These are phyloP conservation scores for Russula griseocarnosa DNA, from an alignment of 768 basidiomycete genomes.

Conservation along the genomic window DNA sequence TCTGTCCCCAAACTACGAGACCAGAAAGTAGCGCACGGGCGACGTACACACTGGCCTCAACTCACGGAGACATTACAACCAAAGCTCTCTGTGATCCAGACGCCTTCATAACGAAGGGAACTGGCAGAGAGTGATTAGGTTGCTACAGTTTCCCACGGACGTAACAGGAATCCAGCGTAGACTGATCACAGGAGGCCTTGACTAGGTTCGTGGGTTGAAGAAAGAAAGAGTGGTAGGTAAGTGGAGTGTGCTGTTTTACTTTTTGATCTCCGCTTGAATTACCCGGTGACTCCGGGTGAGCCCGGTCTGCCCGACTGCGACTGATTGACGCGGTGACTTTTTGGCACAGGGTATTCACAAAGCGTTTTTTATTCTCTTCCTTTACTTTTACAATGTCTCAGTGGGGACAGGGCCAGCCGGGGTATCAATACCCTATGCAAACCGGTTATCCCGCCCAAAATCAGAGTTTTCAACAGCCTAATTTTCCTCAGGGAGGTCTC, in stretches of 20 bases:
- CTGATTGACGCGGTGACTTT: not conserved
- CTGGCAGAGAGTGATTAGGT: conserved; percentile 42
- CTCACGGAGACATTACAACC: conserved; percentile 54
- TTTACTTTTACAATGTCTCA: conserved; percentile 56
- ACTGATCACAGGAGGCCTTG: conserved; percentile 51
- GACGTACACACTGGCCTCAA: conserved; percentile 44
- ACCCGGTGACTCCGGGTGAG: no score
- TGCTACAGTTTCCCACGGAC: conserved; percentile 60
- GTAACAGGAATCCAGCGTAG: conserved; percentile 62
- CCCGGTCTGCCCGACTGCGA: no score
- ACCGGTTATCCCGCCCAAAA: conserved; percentile 59
- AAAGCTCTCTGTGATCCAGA: conserved; percentile 44
- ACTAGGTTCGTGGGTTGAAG: conserved; percentile 52
- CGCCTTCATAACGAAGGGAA: conserved; percentile 53
- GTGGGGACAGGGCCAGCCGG: conserved; percentile 65
- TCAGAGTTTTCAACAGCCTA: conserved; percentile 39
- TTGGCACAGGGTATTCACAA: not conserved
- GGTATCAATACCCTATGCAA: conserved; percentile 70
- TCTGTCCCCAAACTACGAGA: conserved; percentile 69
- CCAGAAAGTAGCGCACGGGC: conserved; percentile 33
- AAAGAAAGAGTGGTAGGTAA: not conserved
- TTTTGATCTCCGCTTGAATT: conserved; percentile 22
- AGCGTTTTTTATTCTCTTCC: not conserved
- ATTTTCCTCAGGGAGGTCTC: conserved; percentile 45
- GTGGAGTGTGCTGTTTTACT: not conserved